phyloP scores from a whole-genome alignment of 176 grass and related monocot genomes.

The Oryza brachyantha region DNA sequence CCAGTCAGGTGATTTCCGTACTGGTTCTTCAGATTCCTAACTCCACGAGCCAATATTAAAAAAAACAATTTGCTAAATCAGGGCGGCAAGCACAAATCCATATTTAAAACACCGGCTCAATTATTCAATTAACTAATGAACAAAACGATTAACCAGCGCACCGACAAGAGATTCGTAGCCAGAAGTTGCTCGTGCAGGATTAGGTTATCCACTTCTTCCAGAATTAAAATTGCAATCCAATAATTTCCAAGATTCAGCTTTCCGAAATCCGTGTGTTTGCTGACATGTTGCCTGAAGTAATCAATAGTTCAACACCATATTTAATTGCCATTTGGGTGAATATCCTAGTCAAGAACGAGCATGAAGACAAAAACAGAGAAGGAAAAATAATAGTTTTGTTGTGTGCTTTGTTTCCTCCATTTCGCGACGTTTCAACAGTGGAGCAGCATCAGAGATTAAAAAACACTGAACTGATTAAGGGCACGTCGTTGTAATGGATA shows the following conservation, averaged over 20 bases:
- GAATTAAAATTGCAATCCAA: background rate
- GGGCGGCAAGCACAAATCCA: background rate
- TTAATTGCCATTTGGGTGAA: background rate
- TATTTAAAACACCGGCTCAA: background rate
- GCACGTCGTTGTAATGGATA: background rate
- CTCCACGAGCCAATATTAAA: background rate
- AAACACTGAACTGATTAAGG: background rate
- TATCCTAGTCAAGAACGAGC: conserved; percentile 3
- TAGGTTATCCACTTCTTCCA: background rate
- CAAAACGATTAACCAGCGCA: background rate
- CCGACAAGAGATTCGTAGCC: background rate
- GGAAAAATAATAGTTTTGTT: background rate
- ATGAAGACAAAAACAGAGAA: background rate
- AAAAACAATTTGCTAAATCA: background rate
- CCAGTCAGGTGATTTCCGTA: background rate
- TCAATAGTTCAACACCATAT: background rate
- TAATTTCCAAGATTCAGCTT: background rate
- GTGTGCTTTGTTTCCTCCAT: conserved; percentile 20
- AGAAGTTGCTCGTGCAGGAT: background rate
- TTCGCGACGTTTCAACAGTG: background rate
- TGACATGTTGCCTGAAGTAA: conserved; percentile 21
- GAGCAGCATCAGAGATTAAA: background rate
- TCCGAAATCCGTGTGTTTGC: background rate
- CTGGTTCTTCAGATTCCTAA: conserved; percentile 16
- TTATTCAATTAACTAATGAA: background rate